Conservation (phyloP, 1,139 yeast genomes). For the Blastobotrys capitulatus region DNA sequence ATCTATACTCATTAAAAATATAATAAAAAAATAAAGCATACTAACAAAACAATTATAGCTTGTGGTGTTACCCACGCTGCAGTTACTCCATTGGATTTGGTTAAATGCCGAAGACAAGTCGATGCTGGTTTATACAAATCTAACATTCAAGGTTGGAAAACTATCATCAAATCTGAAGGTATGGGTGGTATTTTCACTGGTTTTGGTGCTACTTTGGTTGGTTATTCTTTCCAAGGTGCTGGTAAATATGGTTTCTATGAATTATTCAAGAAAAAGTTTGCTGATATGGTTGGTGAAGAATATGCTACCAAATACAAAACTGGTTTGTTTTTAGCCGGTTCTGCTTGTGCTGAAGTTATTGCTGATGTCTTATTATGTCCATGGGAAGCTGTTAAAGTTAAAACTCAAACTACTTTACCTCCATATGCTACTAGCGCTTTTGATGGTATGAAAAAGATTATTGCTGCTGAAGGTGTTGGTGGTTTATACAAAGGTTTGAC, state of each 20-base stretch:
- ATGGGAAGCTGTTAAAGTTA: constrained; percentile 87
- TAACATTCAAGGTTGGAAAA: constrained; percentile 71
- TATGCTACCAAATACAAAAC: constrained; percentile 62
- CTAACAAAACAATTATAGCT: constrained; percentile 43
- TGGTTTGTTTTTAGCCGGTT: constrained; percentile 69
- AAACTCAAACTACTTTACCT: constrained; percentile 87
- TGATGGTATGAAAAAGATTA: constrained; percentile 64
- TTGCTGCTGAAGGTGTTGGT: constrained; percentile 59
- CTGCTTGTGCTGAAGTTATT: constrained; percentile 87
- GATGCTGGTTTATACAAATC: constrained; percentile 64
- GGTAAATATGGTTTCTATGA: constrained; percentile 96
- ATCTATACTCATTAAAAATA: too few species aligned
- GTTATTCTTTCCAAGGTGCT: constrained; percentile 92
- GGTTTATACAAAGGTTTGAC: constrained; percentile 79
- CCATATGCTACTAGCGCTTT: constrained; percentile 60
- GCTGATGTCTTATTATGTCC: constrained; percentile 91
- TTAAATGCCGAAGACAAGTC: constrained; percentile 90
- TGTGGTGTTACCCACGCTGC: constrained; percentile 96
- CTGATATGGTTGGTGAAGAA: constrained; percentile 62
- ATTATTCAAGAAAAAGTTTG: constrained; percentile 72
- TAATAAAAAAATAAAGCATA: too few species aligned
- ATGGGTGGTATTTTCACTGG: constrained; percentile 73
- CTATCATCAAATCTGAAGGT: constrained; percentile 70
- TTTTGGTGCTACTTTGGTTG: constrained; percentile 83
- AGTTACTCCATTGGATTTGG: constrained; percentile 87